phyloP scores from a whole-genome alignment of 2,329 filamentous ascomycete genomes.

The Botrytis fragariae region DNA sequence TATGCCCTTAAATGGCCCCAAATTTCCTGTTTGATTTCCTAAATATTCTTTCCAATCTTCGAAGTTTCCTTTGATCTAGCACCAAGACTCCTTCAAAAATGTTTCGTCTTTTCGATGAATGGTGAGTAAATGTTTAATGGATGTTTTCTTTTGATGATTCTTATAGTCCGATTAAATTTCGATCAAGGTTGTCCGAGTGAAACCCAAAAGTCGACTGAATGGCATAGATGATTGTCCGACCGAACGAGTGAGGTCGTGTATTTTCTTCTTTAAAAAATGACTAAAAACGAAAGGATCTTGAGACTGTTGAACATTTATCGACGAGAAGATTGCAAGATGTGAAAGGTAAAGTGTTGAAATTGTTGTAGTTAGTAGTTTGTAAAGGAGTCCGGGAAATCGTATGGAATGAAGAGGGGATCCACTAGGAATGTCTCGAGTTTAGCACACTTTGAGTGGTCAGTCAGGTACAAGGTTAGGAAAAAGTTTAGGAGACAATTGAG shows the following conservation, averaged over 20 bases:
- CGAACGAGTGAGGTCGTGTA: slow-evolving; percentile 17
- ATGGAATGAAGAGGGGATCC: slow-evolving; percentile 10
- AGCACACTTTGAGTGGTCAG: slow-evolving; percentile 3
- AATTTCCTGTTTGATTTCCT: slow-evolving; percentile 1
- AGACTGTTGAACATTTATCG: not conserved
- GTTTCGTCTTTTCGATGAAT: not conserved
- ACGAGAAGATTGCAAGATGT: not conserved
- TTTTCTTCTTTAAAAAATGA: not conserved
- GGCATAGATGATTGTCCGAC: not conserved
- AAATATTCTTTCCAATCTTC: not conserved
- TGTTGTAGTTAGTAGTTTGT: not conserved
- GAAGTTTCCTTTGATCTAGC: not conserved
- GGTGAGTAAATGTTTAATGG: not conserved
- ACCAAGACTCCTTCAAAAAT: not conserved
- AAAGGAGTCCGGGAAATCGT: slow-evolving; percentile 4
- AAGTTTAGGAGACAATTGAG: not conserved
- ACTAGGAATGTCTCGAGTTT: slow-evolving; percentile 14
- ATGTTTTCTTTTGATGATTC: slow-evolving; percentile 10
- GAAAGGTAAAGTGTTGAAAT: not conserved
- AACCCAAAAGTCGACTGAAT: not conserved
- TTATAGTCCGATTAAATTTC: not conserved
- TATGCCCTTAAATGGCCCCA: not conserved
- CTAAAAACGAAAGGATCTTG: not conserved
- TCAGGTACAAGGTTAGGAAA: not conserved
- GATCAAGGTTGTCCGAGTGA: not conserved